These are phyloP conservation scores for Salix dunnii DNA, from an alignment of 345 rosid genomes.

Conservation along the genomic window DNA sequence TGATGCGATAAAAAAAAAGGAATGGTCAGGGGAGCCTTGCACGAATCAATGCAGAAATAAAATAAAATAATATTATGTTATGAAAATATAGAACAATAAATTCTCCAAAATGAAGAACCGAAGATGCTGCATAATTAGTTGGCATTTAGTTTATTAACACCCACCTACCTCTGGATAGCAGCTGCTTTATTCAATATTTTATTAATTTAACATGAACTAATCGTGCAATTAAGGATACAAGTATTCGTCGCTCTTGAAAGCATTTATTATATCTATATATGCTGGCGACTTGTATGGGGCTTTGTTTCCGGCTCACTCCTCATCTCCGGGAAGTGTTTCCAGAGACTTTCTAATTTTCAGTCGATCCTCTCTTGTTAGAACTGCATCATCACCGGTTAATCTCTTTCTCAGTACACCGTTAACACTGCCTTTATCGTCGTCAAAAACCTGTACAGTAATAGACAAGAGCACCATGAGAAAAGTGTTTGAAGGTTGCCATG, in stretches of 20 bases:
- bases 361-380: slow-evolving; percentile 55
- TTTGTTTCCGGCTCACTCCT: slow-evolving; percentile 20
- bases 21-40: too few species aligned
- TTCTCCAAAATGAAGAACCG: not conserved
- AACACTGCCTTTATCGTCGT: slow-evolving; percentile 37
- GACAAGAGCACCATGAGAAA: not conserved
- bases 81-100: not conserved
- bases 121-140: not conserved
- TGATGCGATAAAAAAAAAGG: too few species aligned
- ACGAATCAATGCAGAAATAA: too few species aligned
- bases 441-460: slow-evolving; percentile 43
- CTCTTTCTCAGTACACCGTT: slow-evolving; percentile 46
- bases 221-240: not conserved
- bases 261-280: slow-evolving; percentile 6
- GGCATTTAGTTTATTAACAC: not conserved
- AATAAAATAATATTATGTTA: not conserved
- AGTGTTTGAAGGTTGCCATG: not conserved
- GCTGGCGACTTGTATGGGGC: not conserved
- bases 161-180: not conserved
- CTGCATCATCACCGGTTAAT: slow-evolving; percentile 53
- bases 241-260: not conserved
- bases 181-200: slow-evolving; percentile 11
- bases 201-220: not conserved
- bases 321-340: slow-evolving; percentile 44
- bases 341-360: slow-evolving; percentile 52